Evolutionary conservation across 345 rosid genomes (phyloP), one percentile per base, ranked within the genome.

Genomic region (Eucalyptus erythrocorys): DNA sequence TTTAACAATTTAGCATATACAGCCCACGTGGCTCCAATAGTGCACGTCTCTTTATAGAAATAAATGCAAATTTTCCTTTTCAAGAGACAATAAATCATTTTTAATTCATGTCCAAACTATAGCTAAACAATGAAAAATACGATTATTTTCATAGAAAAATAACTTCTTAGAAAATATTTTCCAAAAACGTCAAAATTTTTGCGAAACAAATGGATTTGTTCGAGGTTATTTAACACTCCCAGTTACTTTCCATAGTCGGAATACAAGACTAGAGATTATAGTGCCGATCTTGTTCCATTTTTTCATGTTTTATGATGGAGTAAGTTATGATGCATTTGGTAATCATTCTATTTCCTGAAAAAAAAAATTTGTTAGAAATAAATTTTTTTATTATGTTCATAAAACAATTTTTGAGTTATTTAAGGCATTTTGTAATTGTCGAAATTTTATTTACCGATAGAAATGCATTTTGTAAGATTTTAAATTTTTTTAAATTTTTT

Each of bases 261-360:
- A 95, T 90, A 92, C 95, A 47, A 94, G 95, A 90, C 97, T 97
- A 30, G 93, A 91, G 92, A 91, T 96, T 89, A 94, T 92, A 6
- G 27, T 48, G 85, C 85, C 57, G 12, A 87, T 96, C 89, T 90
- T 95, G 79, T 87, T 95, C 87, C 94, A 94, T 87, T 95, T 96
- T 95, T 94, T 89, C 94, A 32, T 96, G 98, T 86, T 96, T 99
- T 85, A 79, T 95, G 43, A 96, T 97, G 4, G 97, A 96, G 97
- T 96, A 95, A 90, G 24, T 45, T 27, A 84, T 8, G 12, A 9
- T 8, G 1, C 10, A 53, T 53, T 51, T 51, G 10, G 10, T 51
- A 51, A 51, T 27, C 10, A 19, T 53, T 22, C 0, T 53, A 7
- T 8, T 53, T 2, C 0, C 1, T 0, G 0, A 15, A 49, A 49